Conservation (phyloP, 2,329 filamentous ascomycete species). For the Neonectria coccinea region DNA sequence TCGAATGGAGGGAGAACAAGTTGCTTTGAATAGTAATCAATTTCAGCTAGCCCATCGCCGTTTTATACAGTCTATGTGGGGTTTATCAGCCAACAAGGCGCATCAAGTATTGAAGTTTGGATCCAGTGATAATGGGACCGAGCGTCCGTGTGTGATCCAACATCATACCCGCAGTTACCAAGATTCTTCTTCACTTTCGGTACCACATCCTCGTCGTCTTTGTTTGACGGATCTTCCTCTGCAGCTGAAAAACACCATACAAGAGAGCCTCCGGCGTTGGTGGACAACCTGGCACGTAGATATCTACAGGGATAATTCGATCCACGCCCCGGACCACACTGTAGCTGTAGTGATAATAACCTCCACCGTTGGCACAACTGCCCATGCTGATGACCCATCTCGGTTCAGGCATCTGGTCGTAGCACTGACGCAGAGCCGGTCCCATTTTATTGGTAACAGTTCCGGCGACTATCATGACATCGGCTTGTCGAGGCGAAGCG, state of each 20-base stretch:
- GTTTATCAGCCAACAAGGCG: not conserved
- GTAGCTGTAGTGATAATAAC: slow-evolving; percentile 3
- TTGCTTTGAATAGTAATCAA: no score
- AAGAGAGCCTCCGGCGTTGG: not conserved
- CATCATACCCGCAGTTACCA: not conserved
- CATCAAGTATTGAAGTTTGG: not conserved
- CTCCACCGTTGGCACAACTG: not conserved
- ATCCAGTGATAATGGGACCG: no score
- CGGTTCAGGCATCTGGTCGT: slow-evolving; percentile 2
- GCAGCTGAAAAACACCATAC: not conserved
- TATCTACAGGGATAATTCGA: slow-evolving; percentile 3
- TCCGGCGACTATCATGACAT: slow-evolving; percentile 3
- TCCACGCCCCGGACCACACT: not conserved
- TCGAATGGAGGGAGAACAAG: no score
- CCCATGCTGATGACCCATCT: slow-evolving; percentile 8
- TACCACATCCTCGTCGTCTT: slow-evolving; percentile 2
- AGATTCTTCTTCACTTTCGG: not conserved
- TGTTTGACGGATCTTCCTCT: slow-evolving; percentile 3
- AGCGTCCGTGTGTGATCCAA: not conserved
- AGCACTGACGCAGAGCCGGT: not conserved
- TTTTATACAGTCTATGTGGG: no score
- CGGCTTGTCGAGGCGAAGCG: not conserved
- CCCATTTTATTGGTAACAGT: slow-evolving; percentile 5
- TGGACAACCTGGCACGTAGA: not conserved
- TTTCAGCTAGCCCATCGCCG: no score